phyloP scores from a whole-genome alignment of 2,329 filamentous ascomycete species.

The Tolypocladium inflatum region DNA sequence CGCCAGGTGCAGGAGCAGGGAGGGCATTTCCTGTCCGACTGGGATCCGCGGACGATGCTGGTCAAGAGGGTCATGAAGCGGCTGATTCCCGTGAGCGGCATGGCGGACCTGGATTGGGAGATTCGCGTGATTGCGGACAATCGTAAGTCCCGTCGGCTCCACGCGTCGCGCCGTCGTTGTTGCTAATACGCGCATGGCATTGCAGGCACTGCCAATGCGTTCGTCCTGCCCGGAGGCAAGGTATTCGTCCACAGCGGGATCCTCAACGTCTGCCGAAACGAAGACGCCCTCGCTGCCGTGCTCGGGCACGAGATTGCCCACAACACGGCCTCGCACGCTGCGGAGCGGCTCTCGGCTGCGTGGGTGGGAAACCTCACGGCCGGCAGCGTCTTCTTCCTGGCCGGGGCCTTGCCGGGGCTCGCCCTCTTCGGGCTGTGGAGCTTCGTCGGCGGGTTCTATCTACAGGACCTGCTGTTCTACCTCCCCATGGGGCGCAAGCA shows the following conservation, averaged over 20 bases:
- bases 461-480: conserved; percentile 55
- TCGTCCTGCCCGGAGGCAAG: conserved; percentile 69
- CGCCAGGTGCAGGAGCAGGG: conserved; percentile 41
- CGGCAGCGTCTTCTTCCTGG: conserved; percentile 39
- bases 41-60: conserved; percentile 44
- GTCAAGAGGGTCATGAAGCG: conserved; percentile 57
- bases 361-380: conserved; percentile 43
- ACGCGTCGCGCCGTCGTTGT: background rate
- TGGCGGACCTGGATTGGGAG: conserved; percentile 55
- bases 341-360: conserved; percentile 49
- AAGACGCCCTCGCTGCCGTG: conserved; percentile 64
- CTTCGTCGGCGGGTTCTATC: conserved; percentile 30
- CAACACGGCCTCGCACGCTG: conserved; percentile 58
- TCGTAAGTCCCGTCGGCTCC: conserved; percentile 19
- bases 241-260: conserved; percentile 74
- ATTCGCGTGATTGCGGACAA: conserved; percentile 64
- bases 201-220: conserved; percentile 56
- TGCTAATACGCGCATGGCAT: background rate
- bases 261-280: conserved; percentile 53
- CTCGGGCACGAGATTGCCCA: conserved; percentile 76
- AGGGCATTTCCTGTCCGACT: conserved; percentile 45
- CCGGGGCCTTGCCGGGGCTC: conserved; percentile 31
- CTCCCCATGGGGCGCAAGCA: conserved; percentile 61
- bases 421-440: conserved; percentile 28
- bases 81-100: conserved; percentile 57